These are phyloP conservation scores for Claviceps pazoutovae DNA, from an alignment of 2,329 filamentous ascomycete species.

Conservation along the genomic window DNA sequence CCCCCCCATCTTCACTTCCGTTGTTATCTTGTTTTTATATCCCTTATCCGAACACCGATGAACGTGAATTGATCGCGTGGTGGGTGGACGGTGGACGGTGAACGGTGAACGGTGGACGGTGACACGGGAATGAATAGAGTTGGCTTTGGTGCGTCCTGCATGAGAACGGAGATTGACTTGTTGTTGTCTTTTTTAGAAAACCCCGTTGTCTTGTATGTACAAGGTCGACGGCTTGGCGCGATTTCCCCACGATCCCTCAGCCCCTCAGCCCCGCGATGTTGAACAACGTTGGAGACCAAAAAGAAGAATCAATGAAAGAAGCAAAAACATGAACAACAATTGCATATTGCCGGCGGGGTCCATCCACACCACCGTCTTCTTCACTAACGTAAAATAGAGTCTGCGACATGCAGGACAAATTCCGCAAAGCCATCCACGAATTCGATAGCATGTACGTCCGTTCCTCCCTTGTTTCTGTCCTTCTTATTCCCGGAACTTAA, in stretches of 20 bases:
- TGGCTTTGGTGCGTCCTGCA: no score
- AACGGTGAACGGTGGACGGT: no score
- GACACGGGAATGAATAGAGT: no score
- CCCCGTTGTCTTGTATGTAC: slow-evolving; percentile 35
- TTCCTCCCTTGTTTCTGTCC: neutral
- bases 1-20: neutral
- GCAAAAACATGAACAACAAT: no score
- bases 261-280: neutral
- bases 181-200: slow-evolving; percentile 22
- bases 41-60: no score
- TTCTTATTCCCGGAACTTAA: neutral
- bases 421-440: slow-evolving; percentile 68
- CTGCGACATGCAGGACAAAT: slow-evolving; percentile 92
- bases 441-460: slow-evolving; percentile 61
- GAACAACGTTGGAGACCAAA: no score
- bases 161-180: neutral
- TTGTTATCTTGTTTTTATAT: neutral
- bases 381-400: slow-evolving; percentile 40
- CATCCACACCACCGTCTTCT: neutral
- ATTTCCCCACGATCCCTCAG: neutral
- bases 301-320: no score
- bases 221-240: neutral
- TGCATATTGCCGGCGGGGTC: no score
- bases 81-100: no score
- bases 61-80: no score